These are phyloP conservation scores for Flueggea neowawraea DNA, from an alignment of 441 rosid species.

Conservation along the genomic window DNA sequence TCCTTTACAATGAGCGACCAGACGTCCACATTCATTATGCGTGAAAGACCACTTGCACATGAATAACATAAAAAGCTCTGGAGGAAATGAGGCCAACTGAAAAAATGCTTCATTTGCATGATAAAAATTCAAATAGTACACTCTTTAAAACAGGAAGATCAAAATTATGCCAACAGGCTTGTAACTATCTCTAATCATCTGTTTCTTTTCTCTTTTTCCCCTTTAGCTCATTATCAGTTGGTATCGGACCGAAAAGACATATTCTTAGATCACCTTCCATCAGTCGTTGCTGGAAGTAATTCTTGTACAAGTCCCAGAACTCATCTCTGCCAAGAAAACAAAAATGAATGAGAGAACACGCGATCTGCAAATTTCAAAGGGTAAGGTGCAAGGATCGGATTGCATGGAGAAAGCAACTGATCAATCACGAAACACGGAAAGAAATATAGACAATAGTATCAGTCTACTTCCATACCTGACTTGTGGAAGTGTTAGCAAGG, in stretches of 20 bases:
- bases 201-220: slow-evolving; percentile 26
- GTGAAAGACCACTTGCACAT: too few relatives aligned
- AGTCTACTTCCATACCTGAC: slow-evolving; percentile 45
- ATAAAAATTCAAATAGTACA: too few relatives aligned
- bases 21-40: too few relatives aligned
- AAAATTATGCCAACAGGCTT: too few relatives aligned
- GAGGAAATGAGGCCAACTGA: too few relatives aligned
- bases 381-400: not conserved
- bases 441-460: not conserved
- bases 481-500: slow-evolving; percentile 81
- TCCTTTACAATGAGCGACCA: too few relatives aligned
- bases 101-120: too few relatives aligned
- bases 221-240: slow-evolving; percentile 20
- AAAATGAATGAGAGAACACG: not conserved
- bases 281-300: slow-evolving; percentile 55
- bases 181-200: too few relatives aligned
- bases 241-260: slow-evolving; percentile 63
- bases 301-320: slow-evolving; percentile 83
- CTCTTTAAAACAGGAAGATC: too few relatives aligned
- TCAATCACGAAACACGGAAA: not conserved
- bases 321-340: slow-evolving; percentile 53
- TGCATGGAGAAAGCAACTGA: not conserved
- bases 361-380: not conserved
- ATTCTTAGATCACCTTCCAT: slow-evolving; percentile 52
- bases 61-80: too few relatives aligned